Percentiles rank a stretch among this genome's conserved stretches.
phyloP scores from a whole-genome alignment of 352 stramenopile genomes.

The Pythium aquatile region DNA sequence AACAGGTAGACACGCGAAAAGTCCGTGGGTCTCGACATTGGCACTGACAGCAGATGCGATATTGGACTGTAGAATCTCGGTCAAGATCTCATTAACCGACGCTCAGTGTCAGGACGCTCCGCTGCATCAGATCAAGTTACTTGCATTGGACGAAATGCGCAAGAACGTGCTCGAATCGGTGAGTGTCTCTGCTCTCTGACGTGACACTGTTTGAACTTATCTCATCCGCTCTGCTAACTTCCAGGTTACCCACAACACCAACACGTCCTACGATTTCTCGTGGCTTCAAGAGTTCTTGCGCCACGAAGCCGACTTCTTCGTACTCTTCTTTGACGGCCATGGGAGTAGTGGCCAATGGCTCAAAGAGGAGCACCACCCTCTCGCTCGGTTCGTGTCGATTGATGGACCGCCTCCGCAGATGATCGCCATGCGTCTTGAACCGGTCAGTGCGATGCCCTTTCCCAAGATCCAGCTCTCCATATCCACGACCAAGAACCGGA shows the following conservation, averaged over 20 bases:
- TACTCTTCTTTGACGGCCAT: constrained; percentile 35
- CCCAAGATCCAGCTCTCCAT: constrained; percentile 63
- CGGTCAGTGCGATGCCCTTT: constrained; percentile 57
- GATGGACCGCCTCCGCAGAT: neutral
- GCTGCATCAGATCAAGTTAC: constrained; percentile 55
- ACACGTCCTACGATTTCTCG: constrained; percentile 2
- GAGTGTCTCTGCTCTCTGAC: constrained; percentile 9
- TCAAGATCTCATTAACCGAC: constrained; percentile 18
- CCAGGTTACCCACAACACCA: neutral
- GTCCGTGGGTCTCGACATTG: neutral
- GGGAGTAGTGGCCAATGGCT: constrained; percentile 40
- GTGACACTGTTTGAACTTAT: too few species aligned
- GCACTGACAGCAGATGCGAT: neutral
- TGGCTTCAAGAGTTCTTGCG: constrained; percentile 30
- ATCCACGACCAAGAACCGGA: constrained; percentile 63
- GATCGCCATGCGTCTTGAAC: constrained; percentile 31
- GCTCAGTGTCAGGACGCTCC: constrained; percentile 1
- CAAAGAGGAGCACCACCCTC: constrained; percentile 42
- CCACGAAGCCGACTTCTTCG: constrained; percentile 47
- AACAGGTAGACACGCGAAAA: constrained; percentile 6
- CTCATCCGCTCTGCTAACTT: neutral
- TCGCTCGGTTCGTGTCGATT: neutral
- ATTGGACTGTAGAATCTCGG: constrained; percentile 12
- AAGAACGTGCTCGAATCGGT: constrained; percentile 24
- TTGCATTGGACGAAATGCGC: constrained; percentile 53